These are phyloP conservation scores for Silene noctiflora DNA, from an alignment of 179 eudicot species.

Conservation along the genomic window DNA sequence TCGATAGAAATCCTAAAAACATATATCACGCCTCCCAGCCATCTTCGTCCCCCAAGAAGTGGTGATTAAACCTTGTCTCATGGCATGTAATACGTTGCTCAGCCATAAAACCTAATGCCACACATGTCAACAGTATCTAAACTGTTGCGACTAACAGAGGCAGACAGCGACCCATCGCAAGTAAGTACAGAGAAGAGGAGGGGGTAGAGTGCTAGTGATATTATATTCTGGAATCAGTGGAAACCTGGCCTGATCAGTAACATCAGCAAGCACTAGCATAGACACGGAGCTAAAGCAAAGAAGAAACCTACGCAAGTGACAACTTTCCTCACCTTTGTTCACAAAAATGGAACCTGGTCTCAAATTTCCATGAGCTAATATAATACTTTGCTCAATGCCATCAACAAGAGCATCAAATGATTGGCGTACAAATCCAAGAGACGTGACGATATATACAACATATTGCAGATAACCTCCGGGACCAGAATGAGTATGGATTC, in stretches of 20 bases:
- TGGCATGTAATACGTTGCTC: no score
- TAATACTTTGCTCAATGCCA: conserved; percentile 91
- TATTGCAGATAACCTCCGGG: conserved; percentile 98
- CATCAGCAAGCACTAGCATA: neutral
- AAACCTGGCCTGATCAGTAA: neutral
- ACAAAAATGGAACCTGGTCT: conserved; percentile 85
- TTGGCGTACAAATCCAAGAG: conserved; percentile 94
- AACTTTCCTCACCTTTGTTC: conserved; percentile 56
- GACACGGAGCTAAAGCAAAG: neutral
- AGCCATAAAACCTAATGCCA: no score
- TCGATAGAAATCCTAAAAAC: no score
- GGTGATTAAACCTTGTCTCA: no score
- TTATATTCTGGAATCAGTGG: neutral
- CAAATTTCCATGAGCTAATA: conserved; percentile 85
- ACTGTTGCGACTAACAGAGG: no score
- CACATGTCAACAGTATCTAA: neutral
- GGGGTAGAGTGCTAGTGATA: neutral
- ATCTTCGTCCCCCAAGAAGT: no score
- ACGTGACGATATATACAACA: conserved; percentile 83
- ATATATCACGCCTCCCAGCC: no score
- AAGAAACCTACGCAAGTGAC: neutral
- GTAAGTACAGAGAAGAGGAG: no score
- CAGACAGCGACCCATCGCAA: no score
- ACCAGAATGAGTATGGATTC: conserved; percentile 97
- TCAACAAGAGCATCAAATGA: conserved; percentile 90